Base-by-base conservation (phyloP, 768 basidiomycete genomes). In the Kwoniella shandongensis region DNA sequence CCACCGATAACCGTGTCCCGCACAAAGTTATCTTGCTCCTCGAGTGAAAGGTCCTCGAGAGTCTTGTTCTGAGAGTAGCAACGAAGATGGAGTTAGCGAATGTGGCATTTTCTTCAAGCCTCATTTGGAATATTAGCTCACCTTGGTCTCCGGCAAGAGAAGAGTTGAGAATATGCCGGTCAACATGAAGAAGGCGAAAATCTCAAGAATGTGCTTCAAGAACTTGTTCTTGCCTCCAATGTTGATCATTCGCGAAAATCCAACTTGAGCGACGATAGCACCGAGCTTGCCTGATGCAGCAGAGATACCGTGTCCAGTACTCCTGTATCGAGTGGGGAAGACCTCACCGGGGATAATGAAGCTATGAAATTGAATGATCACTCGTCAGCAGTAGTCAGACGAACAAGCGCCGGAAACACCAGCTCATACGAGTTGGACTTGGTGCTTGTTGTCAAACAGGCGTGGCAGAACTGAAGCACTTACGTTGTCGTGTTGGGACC, bases 221-320 rank as follows among this genome's bases (percentile, higher is more conserved):
- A 69, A 77, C 18, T 63, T 64, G 41, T 67, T 65, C 25, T 65
- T 64, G 29, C 72, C 76, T 39, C 75, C 74, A 41, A 75, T 76
- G 54, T 74, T 66, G 64, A 66, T 67, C 32, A 77, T 45, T 20
- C 72, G 66, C 27, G 76, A 73, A 63, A 77, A 77, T 20, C 72
- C 75, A 49, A 78, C 77, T 58, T 78, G 77, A 25, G 77, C 76
- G 48, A 78, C 56, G 58, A 78, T 76, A 44, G 77, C 77, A n/a
- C 77, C 77, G 53, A 78, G 70, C 65, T 78, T 78, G 22, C 77
- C 55, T 17, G 44, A 47, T 7, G 55, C 55, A 36, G 59, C 59
- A n/a, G 69, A 73, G 35, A 73, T 72, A 44, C 74, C 77, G 69
- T 78, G 77, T 4, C 65, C 71, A 44, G 77, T 78, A 2, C 75